Percentiles rank a stretch among this genome's conserved stretches.
These are phyloP conservation scores for Strigomonas galati DNA, from an alignment of 208 protist genomes.

Conservation along the genomic window DNA sequence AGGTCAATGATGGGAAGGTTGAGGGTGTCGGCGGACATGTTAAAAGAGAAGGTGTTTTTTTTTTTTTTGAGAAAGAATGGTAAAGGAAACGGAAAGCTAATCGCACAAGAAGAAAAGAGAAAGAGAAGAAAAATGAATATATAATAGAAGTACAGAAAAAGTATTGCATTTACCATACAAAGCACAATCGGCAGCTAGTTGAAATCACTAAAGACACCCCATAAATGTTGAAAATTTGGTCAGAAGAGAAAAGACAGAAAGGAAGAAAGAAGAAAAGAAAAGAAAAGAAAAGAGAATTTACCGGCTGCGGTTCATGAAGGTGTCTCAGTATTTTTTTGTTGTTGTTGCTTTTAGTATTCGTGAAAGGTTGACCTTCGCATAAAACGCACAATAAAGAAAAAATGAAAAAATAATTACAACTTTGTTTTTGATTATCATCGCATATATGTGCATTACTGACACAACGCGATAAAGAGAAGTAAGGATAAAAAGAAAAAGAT, in stretches of 20 bases:
- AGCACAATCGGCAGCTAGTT: too few species aligned
- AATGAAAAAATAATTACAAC: neutral
- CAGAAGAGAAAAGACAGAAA: conserved; percentile 12
- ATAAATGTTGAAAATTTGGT: conserved; percentile 8
- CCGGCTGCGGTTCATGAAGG: too few species aligned
- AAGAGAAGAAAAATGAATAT: conserved; percentile 13
- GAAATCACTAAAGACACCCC: conserved; percentile 1
- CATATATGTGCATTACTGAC: neutral
- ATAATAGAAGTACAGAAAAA: neutral
- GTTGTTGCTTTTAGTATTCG: neutral
- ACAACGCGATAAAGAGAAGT: neutral
- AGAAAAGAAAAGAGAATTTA: neutral
- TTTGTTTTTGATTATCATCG: neutral
- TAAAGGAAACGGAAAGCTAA: neutral
- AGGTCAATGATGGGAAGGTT: conserved; percentile 11
- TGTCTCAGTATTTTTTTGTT: neutral
- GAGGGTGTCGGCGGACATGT: neutral
- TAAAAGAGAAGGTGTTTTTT: neutral
- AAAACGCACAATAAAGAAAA: neutral
- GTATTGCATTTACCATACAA: neutral
- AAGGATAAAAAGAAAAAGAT: neutral
- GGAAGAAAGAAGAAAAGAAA: too few species aligned
- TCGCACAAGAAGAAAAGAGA: conserved; percentile 9
- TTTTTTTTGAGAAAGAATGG: conserved; percentile 11
- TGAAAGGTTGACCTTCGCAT: too few species aligned